Evolutionary conservation across 2,329 filamentous ascomycete genomes (phyloP), one percentile per base, ranked within the genome.

Genomic region (Cladosporium sp.): DNA sequence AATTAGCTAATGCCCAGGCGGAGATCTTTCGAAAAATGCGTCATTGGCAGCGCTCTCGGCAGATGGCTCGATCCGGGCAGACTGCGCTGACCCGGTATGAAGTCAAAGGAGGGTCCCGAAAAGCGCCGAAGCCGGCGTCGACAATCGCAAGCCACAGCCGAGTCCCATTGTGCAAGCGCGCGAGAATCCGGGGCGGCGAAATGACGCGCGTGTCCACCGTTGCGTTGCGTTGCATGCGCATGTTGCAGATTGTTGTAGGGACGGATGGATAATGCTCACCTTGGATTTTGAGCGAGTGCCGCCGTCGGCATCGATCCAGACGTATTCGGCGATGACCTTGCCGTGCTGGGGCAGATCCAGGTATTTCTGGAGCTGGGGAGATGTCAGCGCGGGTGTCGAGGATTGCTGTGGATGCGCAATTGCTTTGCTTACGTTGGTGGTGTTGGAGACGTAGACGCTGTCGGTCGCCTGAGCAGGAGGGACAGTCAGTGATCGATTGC

Each of bases 201-300:
- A 14, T 14, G n/a, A 38, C 13, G 35, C 45, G 42, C 16, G 46
- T 18, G 16, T n/a, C 33, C n/a, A 37, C 44, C 11, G 37, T 18
- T 14, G 53, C 33, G 11, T 41, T 53, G 22, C 35, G 16, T n/a
- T 14, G 35, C 35, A 38, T n/a, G 8, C 8, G 16, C 13, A 38
- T 38, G 16, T 14, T 13, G 35, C 13, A 38, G 35, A 8, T 7
- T 38, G 35, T 38, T 38, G 35, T 35, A 11, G 19, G 11, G 7
- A 22, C 5, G 13, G 33, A 14, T 35, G 50, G 16, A 46, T 16
- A 10, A 54, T 60, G 79, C 89, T 80, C 80, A 96, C 92, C 82
- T 90, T 95, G 70, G 87, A 92, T 80, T 97, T 98, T 71, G 90
- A 95, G 67, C 93, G 90, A 64, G 88, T 81, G 67, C 86, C 85